Evolutionary conservation across 1,284 basidiomycete species (phyloP).

Genomic region (Peniophora sp.): DNA sequence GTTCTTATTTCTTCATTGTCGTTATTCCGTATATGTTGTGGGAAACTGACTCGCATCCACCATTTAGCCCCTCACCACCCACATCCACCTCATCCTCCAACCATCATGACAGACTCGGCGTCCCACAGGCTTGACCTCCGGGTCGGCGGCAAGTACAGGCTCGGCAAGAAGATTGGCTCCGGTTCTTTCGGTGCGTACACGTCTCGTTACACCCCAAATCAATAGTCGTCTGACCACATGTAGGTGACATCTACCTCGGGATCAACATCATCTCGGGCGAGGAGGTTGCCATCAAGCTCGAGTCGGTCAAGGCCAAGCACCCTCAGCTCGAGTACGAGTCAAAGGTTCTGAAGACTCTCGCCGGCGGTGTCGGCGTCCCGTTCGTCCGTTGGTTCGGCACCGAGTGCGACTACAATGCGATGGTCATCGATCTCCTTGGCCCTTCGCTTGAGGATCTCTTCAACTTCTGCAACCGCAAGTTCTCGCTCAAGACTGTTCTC

Average conservation of each 20-base stretch:
- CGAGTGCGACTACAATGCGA: conserved; percentile 99
- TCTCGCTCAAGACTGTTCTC: conserved; percentile 94
- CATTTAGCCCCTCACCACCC: conserved; percentile 5
- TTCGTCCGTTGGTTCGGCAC: conserved; percentile 99
- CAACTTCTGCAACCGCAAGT: conserved; percentile 99
- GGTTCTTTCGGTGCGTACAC: conserved; percentile 86
- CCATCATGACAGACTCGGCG: conserved; percentile 57
- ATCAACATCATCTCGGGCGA: conserved; percentile 99
- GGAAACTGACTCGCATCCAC: no score
- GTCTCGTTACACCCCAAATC: conserved; percentile 4
- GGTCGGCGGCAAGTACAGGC: conserved; percentile 96
- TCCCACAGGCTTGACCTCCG: conserved; percentile 85
- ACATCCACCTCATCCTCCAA: not conserved
- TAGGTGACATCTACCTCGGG: conserved; percentile 99
- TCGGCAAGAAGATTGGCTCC: conserved; percentile 99
- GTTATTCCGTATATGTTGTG: no score
- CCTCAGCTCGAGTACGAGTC: conserved; percentile 99
- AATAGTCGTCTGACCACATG: conserved; percentile 22
- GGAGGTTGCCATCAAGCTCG: conserved; percentile 99
- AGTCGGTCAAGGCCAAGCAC: conserved; percentile 99
- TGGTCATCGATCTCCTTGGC: conserved; percentile 97
- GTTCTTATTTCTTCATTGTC: no score
- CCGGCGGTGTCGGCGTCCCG: conserved; percentile 96
- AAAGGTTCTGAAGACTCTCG: conserved; percentile 95
- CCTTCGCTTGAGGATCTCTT: conserved; percentile 98